Percentiles rank a stretch among this genome's conserved stretches.
phyloP scores from a whole-genome alignment of 768 basidiomycete species.

The Thelephora aurantiotincta region DNA sequence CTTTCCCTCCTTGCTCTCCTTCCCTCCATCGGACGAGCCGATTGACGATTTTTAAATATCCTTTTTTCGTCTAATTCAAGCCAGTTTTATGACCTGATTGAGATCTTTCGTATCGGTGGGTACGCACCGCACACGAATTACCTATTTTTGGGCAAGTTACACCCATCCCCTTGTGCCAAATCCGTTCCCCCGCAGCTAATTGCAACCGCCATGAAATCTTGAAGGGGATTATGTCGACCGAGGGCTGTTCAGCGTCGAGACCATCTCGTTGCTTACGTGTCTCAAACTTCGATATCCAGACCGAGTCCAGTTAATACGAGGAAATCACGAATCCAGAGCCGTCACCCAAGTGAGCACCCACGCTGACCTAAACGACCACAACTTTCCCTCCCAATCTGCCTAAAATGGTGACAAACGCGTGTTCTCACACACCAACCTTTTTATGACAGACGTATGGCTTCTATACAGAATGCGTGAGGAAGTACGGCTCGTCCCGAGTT shows the following conservation, averaged over 20 bases:
- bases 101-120: slow-evolving; percentile 98
- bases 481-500: slow-evolving; percentile 90
- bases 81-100: slow-evolving; percentile 98
- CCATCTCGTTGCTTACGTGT: slow-evolving; percentile 92
- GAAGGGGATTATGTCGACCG: slow-evolving; percentile 97
- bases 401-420: too few relatives aligned
- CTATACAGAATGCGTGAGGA: slow-evolving; percentile 95
- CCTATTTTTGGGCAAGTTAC: slow-evolving; percentile 78
- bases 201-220: slow-evolving; percentile 7
- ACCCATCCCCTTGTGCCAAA: slow-evolving; percentile 2
- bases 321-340: slow-evolving; percentile 95
- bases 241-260: slow-evolving; percentile 95
- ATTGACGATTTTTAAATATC: slow-evolving; percentile 1
- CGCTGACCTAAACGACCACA: slow-evolving; percentile 7
- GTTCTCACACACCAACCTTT: too few relatives aligned
- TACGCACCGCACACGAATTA: slow-evolving; percentile 96
- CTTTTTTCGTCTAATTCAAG: slow-evolving; percentile 29
- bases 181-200: neutral
- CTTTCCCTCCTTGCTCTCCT: slow-evolving; percentile 1
- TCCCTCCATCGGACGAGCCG: slow-evolving; percentile 19
- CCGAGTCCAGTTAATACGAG: slow-evolving; percentile 89
- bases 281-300: slow-evolving; percentile 95
- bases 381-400: neutral
- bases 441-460: slow-evolving; percentile 83
- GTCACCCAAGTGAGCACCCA: slow-evolving; percentile 77